Base-by-base conservation (phyloP, 2,329 filamentous ascomycete genomes). In the Capronia epimyces region DNA sequence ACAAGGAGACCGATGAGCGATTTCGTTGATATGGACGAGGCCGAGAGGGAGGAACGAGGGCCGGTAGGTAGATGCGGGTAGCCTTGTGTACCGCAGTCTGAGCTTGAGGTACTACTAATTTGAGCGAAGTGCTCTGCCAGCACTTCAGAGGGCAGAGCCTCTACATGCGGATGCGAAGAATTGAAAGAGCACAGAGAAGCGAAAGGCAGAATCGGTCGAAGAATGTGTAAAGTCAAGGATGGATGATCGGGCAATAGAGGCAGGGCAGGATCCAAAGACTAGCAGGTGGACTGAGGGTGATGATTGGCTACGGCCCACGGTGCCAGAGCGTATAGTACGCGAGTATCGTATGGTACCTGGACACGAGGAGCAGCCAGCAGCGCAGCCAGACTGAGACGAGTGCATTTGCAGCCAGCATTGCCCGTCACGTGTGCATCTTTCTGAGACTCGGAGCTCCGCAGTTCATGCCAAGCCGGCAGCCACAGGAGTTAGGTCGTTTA, bases 121-220 rank as follows among this genome's bases (percentile, higher is more conserved):
- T 27, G 34, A 45, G 49, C 45, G 52, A 52, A 55, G 59, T 61
- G 58, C 50, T 46, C 18, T n/a, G 3, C 22, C 21, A 43, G 54
- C 54, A 56, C 54, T 51, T 43, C 43, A 15, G 29, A 46, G 3
- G 16, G 36, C 42, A 44, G 45, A 36, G 36, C 36, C 43, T 53
- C 53, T n/a, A 58, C 50, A 58, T 58, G 50, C 50, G 53, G 44
- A n/a, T 29, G 24, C 6, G 6, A 20, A 51, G 27, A 60, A 43
- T 55, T 57, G 34, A 60, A 59, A 29, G 54, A 50, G 57, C 59
- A 43, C 27, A 41, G 51, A 47, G 52, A 44, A 49, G 53, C 40
- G 47, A 55, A 44, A 53, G 39, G 43, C 51, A 58, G 44, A 15
- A 46, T 27, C 20, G 36, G 39, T n/a, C 12, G 39, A 40, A 32